Conservation (phyloP, 73 alveolate genomes). For the Paramecium tetraurelia region DNA sequence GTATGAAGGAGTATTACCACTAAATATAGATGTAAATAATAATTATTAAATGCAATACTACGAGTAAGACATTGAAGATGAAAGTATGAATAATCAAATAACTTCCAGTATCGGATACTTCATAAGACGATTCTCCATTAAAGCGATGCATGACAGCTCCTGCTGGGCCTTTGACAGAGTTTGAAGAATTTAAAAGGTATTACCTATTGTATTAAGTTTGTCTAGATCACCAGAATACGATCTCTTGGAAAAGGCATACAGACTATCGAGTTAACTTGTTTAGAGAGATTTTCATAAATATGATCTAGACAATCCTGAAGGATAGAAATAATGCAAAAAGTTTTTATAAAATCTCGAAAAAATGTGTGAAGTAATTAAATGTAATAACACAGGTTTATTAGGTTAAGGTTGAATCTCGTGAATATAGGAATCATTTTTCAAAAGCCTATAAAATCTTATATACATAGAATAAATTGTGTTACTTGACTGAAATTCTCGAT, state of each 20-base stretch:
- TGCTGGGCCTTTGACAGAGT: constrained; percentile 86
- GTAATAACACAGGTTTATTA: constrained; percentile 26
- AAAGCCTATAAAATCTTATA: constrained; percentile 90
- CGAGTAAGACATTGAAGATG: constrained; percentile 42
- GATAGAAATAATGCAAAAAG: constrained; percentile 84
- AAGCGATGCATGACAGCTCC: constrained; percentile 76
- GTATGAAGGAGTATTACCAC: neutral
- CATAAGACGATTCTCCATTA: neutral
- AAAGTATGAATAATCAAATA: neutral
- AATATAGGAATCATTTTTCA: constrained; percentile 88
- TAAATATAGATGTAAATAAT: neutral
- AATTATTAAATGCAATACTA: neutral
- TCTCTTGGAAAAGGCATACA: constrained; percentile 79
- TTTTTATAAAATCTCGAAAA: constrained; percentile 82
- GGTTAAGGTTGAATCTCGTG: constrained; percentile 71
- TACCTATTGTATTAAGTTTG: neutral
- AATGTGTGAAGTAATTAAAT: constrained; percentile 70
- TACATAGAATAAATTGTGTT: constrained; percentile 80
- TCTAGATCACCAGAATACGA: constrained; percentile 71
- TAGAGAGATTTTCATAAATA: constrained; percentile 77
- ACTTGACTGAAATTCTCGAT: constrained; percentile 95
- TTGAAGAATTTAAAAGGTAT: constrained; percentile 76
- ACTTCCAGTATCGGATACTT: constrained; percentile 16
- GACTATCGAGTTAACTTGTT: constrained; percentile 68
- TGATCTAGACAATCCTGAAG: constrained; percentile 91